These are phyloP conservation scores for Oryza officinalis DNA, from an alignment of 176 grass and related monocot genomes.

Conservation along the genomic window DNA sequence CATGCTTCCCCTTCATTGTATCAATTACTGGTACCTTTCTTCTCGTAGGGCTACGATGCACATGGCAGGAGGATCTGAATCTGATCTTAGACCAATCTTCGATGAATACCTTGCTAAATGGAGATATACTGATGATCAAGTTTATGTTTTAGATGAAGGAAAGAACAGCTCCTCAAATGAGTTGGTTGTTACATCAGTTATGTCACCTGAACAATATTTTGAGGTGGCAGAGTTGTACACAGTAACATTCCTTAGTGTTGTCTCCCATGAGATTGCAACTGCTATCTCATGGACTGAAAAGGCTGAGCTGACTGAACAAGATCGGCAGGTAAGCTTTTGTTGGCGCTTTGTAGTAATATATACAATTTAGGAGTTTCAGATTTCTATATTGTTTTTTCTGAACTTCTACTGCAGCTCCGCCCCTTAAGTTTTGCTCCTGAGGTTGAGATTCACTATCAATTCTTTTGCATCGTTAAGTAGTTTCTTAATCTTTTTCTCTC, in stretches of 20 bases:
- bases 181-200: conserved; percentile 18
- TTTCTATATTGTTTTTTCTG: not conserved
- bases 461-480: not conserved
- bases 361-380: not conserved
- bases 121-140: conserved; percentile 44
- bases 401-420: not conserved
- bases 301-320: conserved; percentile 41
- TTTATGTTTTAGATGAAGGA: conserved; percentile 52
- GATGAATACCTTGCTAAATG: conserved; percentile 73
- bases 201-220: conserved; percentile 49
- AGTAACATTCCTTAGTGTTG: conserved; percentile 59
- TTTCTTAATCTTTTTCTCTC: not conserved
- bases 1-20: not conserved
- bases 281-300: conserved; percentile 65
- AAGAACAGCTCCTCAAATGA: conserved; percentile 2
- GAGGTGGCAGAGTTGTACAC: conserved; percentile 65
- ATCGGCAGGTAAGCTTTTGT: conserved; percentile 42
- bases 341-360: not conserved
- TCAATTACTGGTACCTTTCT: conserved; percentile 21
- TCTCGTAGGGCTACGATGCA: conserved; percentile 66
- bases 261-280: conserved; percentile 40
- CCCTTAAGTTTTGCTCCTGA: not conserved
- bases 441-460: not conserved
- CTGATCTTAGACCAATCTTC: conserved; percentile 54
- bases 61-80: conserved; percentile 53